Evolutionary conservation across 169 alveolate species (phyloP), one percentile per base, ranked within the genome.

Genomic region (Cyclospora cayetanensis): DNA sequence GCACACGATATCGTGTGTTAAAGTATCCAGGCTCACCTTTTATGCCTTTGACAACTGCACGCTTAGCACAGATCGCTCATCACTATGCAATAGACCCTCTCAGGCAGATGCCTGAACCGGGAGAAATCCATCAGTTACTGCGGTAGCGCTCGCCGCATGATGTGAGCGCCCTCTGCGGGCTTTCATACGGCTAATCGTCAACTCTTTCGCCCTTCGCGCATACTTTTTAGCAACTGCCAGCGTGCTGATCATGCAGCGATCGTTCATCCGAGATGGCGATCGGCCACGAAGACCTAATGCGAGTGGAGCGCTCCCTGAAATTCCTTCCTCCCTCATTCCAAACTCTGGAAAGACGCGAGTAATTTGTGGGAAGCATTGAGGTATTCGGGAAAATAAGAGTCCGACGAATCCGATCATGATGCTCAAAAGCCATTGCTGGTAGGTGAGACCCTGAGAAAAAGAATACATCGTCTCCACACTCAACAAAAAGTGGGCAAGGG

Each of bases 221-320:
- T 87, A 87, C 43, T 87, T 87, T 31, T 87, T 87, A 9, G 92
- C 92, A 3, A 70, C 66, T 25, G 92, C 82, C 74, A 66, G 50
- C 1, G 86, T 87, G 42, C 76, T 76, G 31, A 87, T 74, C 46
- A 74, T 76, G 87, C 82, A 76, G 0, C 92, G 63, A 63, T 87
- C 92, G 65, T 87, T 87, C 76, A 87, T 87, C 34, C 92, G 63
- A 2, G 65, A 53, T 12, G 92, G 92, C 55, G 92, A 66, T 15
- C 92, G 92, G 25, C 92, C 92, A 18, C 92, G 52, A 25, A 87
- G 86, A 2, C 65, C 86, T 39, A 87, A 35, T 31, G 92, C 92
- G 42, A 87, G 72, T 39, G 86, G 52, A 9, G 65, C 76, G 11
- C 52, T 70, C 77, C 41, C 86, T 35, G 82, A 74, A 20, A 87